Base-by-base conservation (phyloP, 139 green algal species). In the Picochlorum sp. region DNA sequence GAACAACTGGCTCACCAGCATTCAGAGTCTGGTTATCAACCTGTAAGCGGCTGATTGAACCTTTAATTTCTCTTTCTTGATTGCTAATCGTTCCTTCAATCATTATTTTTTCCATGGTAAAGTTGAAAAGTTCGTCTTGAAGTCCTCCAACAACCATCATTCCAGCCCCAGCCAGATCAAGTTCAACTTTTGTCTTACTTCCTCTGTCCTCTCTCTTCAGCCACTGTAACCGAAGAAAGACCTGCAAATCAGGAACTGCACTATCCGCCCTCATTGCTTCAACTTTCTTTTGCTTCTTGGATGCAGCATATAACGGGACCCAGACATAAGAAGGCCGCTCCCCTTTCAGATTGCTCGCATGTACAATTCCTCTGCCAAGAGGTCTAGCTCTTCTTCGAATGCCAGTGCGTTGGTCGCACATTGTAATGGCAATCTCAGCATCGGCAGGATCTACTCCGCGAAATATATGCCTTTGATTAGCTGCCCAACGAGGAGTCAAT, bases 1-100 rank as follows among this genome's bases (percentile, higher is more conserved):
- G 72, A 53, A 94, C 84, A 35, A 94, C 84, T 0, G 85, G 85
- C 53, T 87, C 73, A 8, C 62, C 71, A 14, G 85, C 83, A 45
- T 87, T 78, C 44, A 94, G 72, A 68, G 88, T 75, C 72, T 94
- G 85, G 73, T 94, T 90, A 78, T 94, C 85, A 49, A 94, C 69
- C 75, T 94, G 85, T 16, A 91, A 22, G 14, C 71, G 69, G 28
- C 75, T 61, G 13, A 94, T 49, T 33, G 50, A 71, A 56, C 71
- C 74, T 10, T 45, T 36, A 31, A 81, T 50, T 33, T 62, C 35
- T 20, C 68, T 14, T 37, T 75, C 68, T 28, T 62, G 29, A 13
- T 10, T 6, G 9, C 36, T 63, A 13, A 28, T 45, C 5, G 69
- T 28, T 2, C 55, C 66, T 18, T 49, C 43, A 7, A 62, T 26